Base-by-base conservation (phyloP, 208 protist species). In the Trypanosoma theileri region DNA sequence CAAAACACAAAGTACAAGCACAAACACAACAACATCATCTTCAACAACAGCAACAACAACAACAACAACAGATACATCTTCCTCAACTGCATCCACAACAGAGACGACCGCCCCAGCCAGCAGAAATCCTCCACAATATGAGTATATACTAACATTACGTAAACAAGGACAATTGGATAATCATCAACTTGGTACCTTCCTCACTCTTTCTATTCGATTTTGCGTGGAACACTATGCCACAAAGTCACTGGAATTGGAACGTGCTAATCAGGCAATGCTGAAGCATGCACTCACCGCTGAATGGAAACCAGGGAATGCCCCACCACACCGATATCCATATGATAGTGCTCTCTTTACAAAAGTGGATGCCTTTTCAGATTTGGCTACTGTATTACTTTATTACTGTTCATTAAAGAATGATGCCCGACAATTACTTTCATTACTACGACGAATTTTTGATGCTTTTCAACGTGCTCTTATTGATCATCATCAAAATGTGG, bases 281-380 rank as follows among this genome's bases (percentile, higher is more conserved):
- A 60, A 48, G 3, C 50, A 62, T 17, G 50, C 64, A 14, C 19
- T 69, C 24, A 81, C 69, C 13, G 54, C 64, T 2, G 73, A 78
- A 21, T 70, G 45, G 64, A 77, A 86, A 28, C 86, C 87, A 13
- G 86, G 86, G 12, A 86, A 76, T 35, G 81, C 91, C 17, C 88
- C 88, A 28, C 73, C 81, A 26, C 82, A 91, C 72, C 86, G 81
- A 66, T 79, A 77, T 42, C 85, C 88, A 42, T 87, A 91, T 66
- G 77, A 78, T 22, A 44, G 63, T 17, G 79, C 71, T 58, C 71
- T 81, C 17, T 91, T 94, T 61, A 63, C 69, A 48, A 85, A 88
- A 72, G 83, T 86, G 53, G 97, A 99, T 66, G 93, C 89, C 21
- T 94, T 98, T 65, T 87, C 86, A n/a, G 97, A 98, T 65, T 80